phyloP scores from a whole-genome alignment of 306 rosid genomes.

The Cucurbita pepo region DNA sequence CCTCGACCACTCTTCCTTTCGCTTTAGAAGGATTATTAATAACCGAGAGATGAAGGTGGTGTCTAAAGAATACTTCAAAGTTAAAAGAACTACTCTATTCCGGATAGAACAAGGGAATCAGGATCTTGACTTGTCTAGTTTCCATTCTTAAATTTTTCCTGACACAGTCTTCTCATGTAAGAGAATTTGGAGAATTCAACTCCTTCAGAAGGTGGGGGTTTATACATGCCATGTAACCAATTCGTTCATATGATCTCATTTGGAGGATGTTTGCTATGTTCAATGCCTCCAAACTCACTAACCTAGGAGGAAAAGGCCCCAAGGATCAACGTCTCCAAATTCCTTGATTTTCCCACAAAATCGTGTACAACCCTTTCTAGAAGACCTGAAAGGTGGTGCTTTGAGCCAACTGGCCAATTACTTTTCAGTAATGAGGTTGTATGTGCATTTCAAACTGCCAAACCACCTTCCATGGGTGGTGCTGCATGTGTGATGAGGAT shows the following conservation, averaged over 20 bases:
- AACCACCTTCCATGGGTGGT: background rate
- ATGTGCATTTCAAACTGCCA: background rate
- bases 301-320: background rate
- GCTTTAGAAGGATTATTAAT: background rate
- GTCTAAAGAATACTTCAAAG: background rate
- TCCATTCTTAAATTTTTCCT: background rate
- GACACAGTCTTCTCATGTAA: background rate
- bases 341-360: background rate
- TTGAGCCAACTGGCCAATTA: background rate
- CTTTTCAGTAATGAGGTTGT: background rate
- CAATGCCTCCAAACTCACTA: background rate
- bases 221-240: background rate
- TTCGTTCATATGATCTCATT: background rate
- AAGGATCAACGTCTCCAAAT: background rate
- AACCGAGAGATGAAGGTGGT: background rate
- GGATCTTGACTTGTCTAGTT: background rate
- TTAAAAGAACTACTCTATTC: background rate
- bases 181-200: background rate
- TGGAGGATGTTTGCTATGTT: background rate
- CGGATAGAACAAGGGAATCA: background rate
- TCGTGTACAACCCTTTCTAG: background rate
- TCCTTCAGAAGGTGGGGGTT: background rate
- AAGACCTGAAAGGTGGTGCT: background rate
- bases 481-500: background rate
- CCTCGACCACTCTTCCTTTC: too few species aligned